Conservation (phyloP, 2,329 filamentous ascomycete species). For the Monosporascus sp. region DNA sequence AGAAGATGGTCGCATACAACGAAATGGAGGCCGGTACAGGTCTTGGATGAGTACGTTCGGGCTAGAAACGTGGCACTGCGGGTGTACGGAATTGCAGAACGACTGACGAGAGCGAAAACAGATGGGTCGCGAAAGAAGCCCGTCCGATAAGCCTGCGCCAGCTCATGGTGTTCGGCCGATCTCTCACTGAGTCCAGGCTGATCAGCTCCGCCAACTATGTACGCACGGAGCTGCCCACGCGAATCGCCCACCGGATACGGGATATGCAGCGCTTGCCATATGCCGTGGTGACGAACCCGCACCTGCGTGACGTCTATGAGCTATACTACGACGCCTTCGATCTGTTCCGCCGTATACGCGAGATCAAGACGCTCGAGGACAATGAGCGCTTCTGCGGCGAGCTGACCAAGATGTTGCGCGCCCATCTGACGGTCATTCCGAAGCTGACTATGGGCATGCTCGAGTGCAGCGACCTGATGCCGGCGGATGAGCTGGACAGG, state of each 20-base stretch:
- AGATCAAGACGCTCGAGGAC: constrained; percentile 80
- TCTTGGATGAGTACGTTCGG: constrained; percentile 55
- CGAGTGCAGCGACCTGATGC: constrained; percentile 80
- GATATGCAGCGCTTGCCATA: constrained; percentile 97
- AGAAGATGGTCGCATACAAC: constrained; percentile 27
- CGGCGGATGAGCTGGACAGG: constrained; percentile 73
- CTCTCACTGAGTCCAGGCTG: constrained; percentile 81
- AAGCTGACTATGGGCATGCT: constrained; percentile 91
- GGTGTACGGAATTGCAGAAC: neutral
- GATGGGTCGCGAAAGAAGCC: constrained; percentile 90
- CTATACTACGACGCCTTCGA: constrained; percentile 98
- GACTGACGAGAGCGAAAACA: constrained; percentile 31
- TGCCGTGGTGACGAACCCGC: constrained; percentile 89
- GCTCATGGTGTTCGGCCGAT: constrained; percentile 94
- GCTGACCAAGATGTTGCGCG: constrained; percentile 72
- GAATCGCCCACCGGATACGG: constrained; percentile 86
- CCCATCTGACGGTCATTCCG: constrained; percentile 90
- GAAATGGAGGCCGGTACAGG: constrained; percentile 58
- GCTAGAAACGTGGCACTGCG: neutral
- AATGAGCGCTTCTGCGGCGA: constrained; percentile 83
- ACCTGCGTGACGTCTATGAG: constrained; percentile 93
- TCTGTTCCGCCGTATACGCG: constrained; percentile 73
- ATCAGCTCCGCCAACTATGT: constrained; percentile 97
- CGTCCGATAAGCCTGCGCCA: constrained; percentile 94
- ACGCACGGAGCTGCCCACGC: constrained; percentile 83